phyloP scores from a whole-genome alignment of 2,329 filamentous ascomycete species.

The Teratosphaeria viscida region DNA sequence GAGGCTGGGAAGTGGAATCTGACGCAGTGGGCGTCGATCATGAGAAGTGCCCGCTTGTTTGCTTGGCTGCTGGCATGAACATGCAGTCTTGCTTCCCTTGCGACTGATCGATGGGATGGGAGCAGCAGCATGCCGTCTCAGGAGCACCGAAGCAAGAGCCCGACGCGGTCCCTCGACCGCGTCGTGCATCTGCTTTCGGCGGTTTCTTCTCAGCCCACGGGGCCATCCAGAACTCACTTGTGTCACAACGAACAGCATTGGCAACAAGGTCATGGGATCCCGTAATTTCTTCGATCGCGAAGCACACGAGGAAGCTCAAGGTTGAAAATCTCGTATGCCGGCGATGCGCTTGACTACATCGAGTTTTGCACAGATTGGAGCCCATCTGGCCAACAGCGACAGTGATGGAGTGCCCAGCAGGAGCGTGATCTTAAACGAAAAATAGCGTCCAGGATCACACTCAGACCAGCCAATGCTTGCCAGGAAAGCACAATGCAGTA shows the following conservation, averaged over 20 bases:
- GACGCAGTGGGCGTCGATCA: slow-evolving; percentile 2
- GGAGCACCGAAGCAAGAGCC: background rate
- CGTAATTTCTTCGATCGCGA: background rate
- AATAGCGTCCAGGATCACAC: background rate
- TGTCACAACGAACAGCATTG: background rate
- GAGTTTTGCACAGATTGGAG: background rate
- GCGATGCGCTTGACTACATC: background rate
- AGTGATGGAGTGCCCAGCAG: background rate
- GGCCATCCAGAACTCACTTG: background rate
- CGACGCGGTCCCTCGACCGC: too few relatives aligned
- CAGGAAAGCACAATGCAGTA: too few relatives aligned
- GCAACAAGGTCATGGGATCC: background rate
- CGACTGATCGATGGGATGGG: background rate
- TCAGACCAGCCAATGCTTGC: background rate
- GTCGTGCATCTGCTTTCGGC: too few relatives aligned
- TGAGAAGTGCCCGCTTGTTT: background rate
- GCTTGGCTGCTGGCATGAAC: background rate
- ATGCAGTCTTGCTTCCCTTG: background rate
- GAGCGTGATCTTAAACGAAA: background rate
- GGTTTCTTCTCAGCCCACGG: background rate
- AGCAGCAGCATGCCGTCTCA: background rate
- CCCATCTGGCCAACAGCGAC: background rate
- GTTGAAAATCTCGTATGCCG: background rate
- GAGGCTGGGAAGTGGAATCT: slow-evolving; percentile 41
- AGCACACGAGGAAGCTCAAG: background rate